These are phyloP conservation scores for Lolium perenne DNA, from an alignment of 176 grass and related monocot species.

Conservation along the genomic window DNA sequence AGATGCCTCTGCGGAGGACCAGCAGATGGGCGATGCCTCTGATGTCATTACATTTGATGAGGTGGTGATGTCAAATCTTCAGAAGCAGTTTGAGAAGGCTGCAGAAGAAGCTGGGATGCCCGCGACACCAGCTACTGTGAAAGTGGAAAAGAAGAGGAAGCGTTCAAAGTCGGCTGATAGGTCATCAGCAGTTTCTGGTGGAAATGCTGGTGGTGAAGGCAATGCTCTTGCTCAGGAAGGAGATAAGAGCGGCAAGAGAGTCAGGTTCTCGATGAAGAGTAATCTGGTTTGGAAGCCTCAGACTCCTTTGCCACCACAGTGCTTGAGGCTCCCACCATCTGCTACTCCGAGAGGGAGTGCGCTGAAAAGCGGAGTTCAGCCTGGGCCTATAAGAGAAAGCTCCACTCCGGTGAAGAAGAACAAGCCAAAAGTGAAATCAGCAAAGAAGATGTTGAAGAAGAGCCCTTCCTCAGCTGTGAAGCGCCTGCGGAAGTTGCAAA, in stretches of 20 bases:
- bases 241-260: constrained; percentile 74
- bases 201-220: not conserved
- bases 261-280: constrained; percentile 94
- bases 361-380: constrained; percentile 84
- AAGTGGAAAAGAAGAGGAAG: constrained; percentile 77
- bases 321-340: constrained; percentile 88
- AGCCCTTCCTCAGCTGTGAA: constrained; percentile 70
- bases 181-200: constrained; percentile 31
- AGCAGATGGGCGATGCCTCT: constrained; percentile 47
- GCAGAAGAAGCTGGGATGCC: constrained; percentile 76
- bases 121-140: constrained; percentile 38
- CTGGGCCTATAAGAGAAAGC: constrained; percentile 78
- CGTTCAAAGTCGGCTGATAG: constrained; percentile 50
- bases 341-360: constrained; percentile 93
- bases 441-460: constrained; percentile 80
- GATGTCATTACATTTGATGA: constrained; percentile 73
- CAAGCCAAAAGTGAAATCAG: constrained; percentile 74
- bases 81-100: constrained; percentile 91
- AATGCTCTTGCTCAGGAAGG: constrained; percentile 24
- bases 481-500: constrained; percentile 82
- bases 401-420: constrained; percentile 56
- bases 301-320: constrained; percentile 80
- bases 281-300: constrained; percentile 95
- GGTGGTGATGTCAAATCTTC: constrained; percentile 76
- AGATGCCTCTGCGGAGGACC: constrained; percentile 46